These are phyloP conservation scores for Pythium aquatile DNA, from an alignment of 352 stramenopile species.

Conservation along the genomic window DNA sequence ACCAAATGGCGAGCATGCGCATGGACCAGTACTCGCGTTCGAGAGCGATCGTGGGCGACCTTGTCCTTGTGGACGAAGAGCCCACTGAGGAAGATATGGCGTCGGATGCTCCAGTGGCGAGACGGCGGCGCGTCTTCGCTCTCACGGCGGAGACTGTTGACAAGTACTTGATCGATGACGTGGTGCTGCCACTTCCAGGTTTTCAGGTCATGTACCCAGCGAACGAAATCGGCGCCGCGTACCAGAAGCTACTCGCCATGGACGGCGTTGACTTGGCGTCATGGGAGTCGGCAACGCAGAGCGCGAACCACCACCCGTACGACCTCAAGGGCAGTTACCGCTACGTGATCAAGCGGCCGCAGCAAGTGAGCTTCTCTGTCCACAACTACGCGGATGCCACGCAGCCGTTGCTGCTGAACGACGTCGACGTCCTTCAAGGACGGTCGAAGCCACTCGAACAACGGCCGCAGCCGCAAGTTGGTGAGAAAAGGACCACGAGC, in stretches of 20 bases:
- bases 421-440: slow-evolving; percentile 57
- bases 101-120: slow-evolving; percentile 8
- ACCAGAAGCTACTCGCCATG: slow-evolving; percentile 31
- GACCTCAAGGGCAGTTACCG: slow-evolving; percentile 79
- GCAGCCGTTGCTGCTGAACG: slow-evolving; percentile 81
- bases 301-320: slow-evolving; percentile 55
- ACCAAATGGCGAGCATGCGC: slow-evolving; percentile 91
- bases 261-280: slow-evolving; percentile 37
- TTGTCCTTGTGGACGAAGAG: slow-evolving; percentile 59
- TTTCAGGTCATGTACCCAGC: slow-evolving; percentile 82
- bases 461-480: background rate
- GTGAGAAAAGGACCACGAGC: background rate
- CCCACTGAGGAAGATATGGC: slow-evolving; percentile 8
- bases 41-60: slow-evolving; percentile 83
- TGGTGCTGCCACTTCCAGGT: slow-evolving; percentile 94
- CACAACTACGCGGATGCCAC: slow-evolving; percentile 72
- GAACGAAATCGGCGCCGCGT: slow-evolving; percentile 50
- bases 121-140: slow-evolving; percentile 37
- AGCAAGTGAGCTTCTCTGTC: slow-evolving; percentile 71
- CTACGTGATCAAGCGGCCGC: slow-evolving; percentile 67
- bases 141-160: slow-evolving; percentile 85
- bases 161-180: slow-evolving; percentile 89
- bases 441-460: slow-evolving; percentile 10
- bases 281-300: slow-evolving; percentile 27
- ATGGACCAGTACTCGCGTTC: slow-evolving; percentile 64